Evolutionary conservation across 495 filamentous ascomycete species (phyloP), one percentile per base, ranked within the genome.

Genomic region (Rusavskia elegans): DNA sequence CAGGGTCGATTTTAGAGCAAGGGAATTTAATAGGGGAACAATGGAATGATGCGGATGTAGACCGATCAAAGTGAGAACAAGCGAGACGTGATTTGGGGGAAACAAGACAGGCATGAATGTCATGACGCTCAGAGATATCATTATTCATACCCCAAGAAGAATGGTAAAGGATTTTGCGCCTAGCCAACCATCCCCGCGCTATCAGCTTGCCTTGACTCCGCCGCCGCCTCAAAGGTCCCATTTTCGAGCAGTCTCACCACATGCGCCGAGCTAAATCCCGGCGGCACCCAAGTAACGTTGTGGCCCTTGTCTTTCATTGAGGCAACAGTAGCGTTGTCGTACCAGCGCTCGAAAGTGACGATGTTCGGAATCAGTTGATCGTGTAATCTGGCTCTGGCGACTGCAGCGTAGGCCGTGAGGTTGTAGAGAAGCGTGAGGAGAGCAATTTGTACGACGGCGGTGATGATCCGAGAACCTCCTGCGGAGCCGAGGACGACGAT

Each of bases 401-500:
- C 66, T 0, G 86, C 82, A 32, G 82, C 71, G 3, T 68, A 61
- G 0, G 80, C 65, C 0, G 68, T 74, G 57, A 82, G 68, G 45
- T 70, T 68, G 19, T 75, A 70, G 48, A 89, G 83, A 0, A 96
- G 68, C 3, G 85, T 66, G 57, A 85, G 72, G 51, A 82, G 78
- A 29, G 87, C 72, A 45, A 74, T 79, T 63, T 90, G 86, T 30
- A 87, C 73, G 0, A 83, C 89, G 0, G 85, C 70, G 0, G 85
- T 93, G 64, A 90, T 89, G 63, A 95, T 96, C 4, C 85, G 75
- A n/a, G 81, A 86, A 11, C 89, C 89, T 14, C 89, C 89, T 0
- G 88, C 87, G 0, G 85, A 79, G 1, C 86, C 89, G n/a, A 84
- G 75, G 21, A 80, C 67, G 50, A 85, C 70, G 58, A 82, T 83